phyloP scores from a whole-genome alignment of 1,284 basidiomycete genomes.

The Amylostereum chailletii region DNA sequence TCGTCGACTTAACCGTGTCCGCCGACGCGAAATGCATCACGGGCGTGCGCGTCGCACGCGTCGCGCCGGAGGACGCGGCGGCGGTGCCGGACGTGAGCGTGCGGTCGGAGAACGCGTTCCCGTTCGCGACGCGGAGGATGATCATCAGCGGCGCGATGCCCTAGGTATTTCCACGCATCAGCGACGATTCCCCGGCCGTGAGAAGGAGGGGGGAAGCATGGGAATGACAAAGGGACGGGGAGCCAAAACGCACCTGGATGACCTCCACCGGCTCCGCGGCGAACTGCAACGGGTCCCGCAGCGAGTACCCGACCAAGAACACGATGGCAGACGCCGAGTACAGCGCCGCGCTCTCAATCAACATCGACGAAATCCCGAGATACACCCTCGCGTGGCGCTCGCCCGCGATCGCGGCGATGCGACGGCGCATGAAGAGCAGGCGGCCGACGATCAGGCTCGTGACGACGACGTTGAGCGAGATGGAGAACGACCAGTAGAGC shows the following conservation, averaged over 20 bases:
- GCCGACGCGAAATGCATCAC: no score
- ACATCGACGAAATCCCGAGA: constrained; percentile 7
- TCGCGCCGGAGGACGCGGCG: no score
- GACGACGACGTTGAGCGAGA: constrained; percentile 6
- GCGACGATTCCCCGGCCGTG: no score
- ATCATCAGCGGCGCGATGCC: not conserved
- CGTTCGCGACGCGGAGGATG: not conserved
- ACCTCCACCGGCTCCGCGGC: not conserved
- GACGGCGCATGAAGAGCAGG: constrained; percentile 6
- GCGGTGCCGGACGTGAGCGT: no score
- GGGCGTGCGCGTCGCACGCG: no score
- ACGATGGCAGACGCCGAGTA: constrained; percentile 2
- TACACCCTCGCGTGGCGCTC: not conserved
- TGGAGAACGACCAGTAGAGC: constrained; percentile 8
- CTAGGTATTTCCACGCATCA: not conserved
- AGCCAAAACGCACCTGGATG: no score
- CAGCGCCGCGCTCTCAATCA: constrained; percentile 11
- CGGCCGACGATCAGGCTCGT: constrained; percentile 8
- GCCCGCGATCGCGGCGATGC: not conserved
- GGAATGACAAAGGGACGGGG: no score
- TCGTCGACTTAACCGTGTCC: no score
- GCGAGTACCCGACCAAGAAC: constrained; percentile 4
- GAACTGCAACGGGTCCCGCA: constrained; percentile 1
- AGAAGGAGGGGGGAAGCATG: no score
- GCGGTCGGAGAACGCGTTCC: not conserved